Conservation (phyloP, 257 asterid species). For the Nemophila menziesii region DNA sequence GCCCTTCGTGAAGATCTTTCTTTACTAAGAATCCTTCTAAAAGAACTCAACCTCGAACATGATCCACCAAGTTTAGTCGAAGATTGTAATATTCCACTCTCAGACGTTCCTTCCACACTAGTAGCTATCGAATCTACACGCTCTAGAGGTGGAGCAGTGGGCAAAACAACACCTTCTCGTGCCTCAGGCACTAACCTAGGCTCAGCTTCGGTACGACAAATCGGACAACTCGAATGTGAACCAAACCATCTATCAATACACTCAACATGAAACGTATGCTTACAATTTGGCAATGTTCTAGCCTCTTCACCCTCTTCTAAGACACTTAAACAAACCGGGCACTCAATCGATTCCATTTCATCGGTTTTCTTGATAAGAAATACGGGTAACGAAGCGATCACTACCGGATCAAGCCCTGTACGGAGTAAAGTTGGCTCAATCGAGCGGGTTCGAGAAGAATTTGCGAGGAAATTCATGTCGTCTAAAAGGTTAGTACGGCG, state of each 20-base stretch:
- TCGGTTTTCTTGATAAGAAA: slow-evolving; percentile 21
- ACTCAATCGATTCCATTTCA: slow-evolving; percentile 23
- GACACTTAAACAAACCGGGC: slow-evolving; percentile 54
- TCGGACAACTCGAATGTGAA: slow-evolving; percentile 62
- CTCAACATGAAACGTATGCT: slow-evolving; percentile 60
- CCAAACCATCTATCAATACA: slow-evolving; percentile 69
- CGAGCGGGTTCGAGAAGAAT: slow-evolving; percentile 8
- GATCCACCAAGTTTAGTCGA: slow-evolving; percentile 27
- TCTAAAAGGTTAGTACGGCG: slow-evolving; percentile 32
- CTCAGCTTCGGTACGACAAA: slow-evolving; percentile 60
- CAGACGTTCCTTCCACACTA: slow-evolving; percentile 14
- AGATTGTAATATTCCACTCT: slow-evolving; percentile 2
- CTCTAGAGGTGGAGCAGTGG: slow-evolving; percentile 39
- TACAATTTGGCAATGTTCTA: slow-evolving; percentile 59
- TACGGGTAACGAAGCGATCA: slow-evolving; percentile 42
- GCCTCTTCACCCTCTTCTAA: slow-evolving; percentile 61
- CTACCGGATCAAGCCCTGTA: slow-evolving; percentile 45
- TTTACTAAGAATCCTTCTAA: slow-evolving; percentile 46
- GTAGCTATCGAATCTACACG: not conserved
- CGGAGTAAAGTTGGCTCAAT: slow-evolving; percentile 25
- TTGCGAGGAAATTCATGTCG: slow-evolving; percentile 19
- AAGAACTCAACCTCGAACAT: slow-evolving; percentile 54
- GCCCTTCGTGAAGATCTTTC: slow-evolving; percentile 52
- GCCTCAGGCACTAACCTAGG: slow-evolving; percentile 48
- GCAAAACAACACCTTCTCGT: slow-evolving; percentile 28